Evolutionary conservation across 345 rosid species (phyloP), one percentile per base, ranked within the genome.

Genomic region (Hypericum perforatum): DNA sequence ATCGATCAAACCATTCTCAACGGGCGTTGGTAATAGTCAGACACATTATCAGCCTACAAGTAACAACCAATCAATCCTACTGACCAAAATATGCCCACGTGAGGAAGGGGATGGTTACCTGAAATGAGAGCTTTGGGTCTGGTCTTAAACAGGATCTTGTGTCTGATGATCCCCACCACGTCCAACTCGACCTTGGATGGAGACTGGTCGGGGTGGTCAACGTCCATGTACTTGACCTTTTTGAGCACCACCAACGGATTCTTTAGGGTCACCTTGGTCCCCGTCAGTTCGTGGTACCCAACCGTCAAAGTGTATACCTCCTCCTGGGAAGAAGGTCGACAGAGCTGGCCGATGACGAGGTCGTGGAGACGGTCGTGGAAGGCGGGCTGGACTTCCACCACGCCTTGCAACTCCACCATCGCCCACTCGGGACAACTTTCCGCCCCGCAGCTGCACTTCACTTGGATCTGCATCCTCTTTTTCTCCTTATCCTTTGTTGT

Each of bases 71-170:
- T n/a, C n/a, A n/a, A n/a, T n/a, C n/a, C n/a, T n/a, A n/a, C n/a
- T n/a, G n/a, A n/a, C n/a, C n/a, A n/a, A n/a, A n/a, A n/a, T n/a
- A n/a, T n/a, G n/a, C n/a, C n/a, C n/a, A n/a, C n/a, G n/a, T n/a
- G n/a, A n/a, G n/a, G n/a, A n/a, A n/a, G n/a, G n/a, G n/a, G n/a
- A n/a, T 22, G 32, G 32, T 62, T 73, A 78, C 94, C 70, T 9
- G 97, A 80, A 54, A 90, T 84, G 10, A 90, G 78, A 68, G 97
- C 85, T 61, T 74, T 78, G 10, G 97, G 96, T 59, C 96, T 76
- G 56, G 73, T 76, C 73, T 84, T 90, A 75, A 82, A 86, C 78
- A 86, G 63, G 62, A 86, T 82, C 73, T 80, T 71, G n/a, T 78
- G 82, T 16, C 94, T 72, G 32, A 86, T 76, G 16, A 86, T 58